Base-by-base conservation (phyloP, 768 basidiomycete genomes). In the Mycena haematopus region DNA sequence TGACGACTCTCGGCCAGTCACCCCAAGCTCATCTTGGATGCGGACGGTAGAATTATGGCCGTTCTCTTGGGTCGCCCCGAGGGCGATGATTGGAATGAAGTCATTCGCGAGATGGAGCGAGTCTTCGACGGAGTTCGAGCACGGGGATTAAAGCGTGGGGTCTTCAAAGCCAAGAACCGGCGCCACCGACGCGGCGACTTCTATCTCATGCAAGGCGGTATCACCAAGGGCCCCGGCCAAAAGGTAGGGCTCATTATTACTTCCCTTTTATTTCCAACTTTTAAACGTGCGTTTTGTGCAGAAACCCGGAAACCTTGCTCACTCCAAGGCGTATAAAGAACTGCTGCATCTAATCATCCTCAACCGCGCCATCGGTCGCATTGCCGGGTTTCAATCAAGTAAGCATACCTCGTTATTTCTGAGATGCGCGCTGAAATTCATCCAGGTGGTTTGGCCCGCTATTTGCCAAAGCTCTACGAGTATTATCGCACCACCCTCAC, bases 371-470 rank as follows among this genome's bases (percentile, higher is more conserved):
- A 21, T 31, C 17, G 25, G 40, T 0, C 38, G 53, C 3, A 44
- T 54, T 5, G 7, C n/a, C 22, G 53, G 53, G 8, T 54, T 54
- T 13, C 53, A 54, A n/a, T 54, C 53, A 1, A 54, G 53, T 54
- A 11, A 21, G 51, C 24, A 2, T 7, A 11, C 25, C 14, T 15
- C 17, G 36, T 17, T 6, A 15, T 38, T 38, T 17, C 11, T n/a
- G n/a, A n/a, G 13, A 38, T 15, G 36, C 36, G 11, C 1, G 14
- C 36, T 15, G 36, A 13, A 14, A 5, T 5, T 11, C 29, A 22
- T 17, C 2, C 21, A 52, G 53, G 42, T 9, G 53, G 53, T 6
- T 13, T 54, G 7, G 53, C 53, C 6, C 15, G 24, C 1, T 54
- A 10, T 24, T 17, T 44, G 14, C 53, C 53, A 1, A 40, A 29